Conservation (phyloP, 306 rosid genomes). For the apple (Malus domestica) region DNA sequence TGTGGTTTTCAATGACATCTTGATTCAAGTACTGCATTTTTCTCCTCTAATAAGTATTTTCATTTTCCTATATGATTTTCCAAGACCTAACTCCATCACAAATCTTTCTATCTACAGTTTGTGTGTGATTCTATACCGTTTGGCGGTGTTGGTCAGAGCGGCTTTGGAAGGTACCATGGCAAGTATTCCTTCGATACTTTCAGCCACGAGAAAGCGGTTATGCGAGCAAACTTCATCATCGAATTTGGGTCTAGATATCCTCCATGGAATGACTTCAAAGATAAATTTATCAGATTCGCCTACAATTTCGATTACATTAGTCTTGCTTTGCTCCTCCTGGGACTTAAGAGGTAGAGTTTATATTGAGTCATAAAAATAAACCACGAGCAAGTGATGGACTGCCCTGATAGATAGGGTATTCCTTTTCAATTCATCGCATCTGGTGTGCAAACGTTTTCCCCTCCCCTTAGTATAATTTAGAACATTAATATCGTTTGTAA, state of each 20-base stretch:
- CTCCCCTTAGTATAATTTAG: too few species aligned
- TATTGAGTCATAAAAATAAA: background rate
- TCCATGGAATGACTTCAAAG: constrained; percentile 70
- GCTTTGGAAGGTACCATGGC: constrained; percentile 92
- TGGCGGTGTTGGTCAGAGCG: constrained; percentile 63
- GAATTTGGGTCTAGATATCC: constrained; percentile 86
- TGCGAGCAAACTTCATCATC: constrained; percentile 49
- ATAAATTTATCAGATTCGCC: constrained; percentile 60
- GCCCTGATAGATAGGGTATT: too few species aligned
- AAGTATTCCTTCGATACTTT: constrained; percentile 76
- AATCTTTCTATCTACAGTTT: constrained; percentile 47
- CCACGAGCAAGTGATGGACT: too few species aligned
- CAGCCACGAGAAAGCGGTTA: constrained; percentile 81
- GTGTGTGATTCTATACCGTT: constrained; percentile 44
- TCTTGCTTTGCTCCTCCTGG: constrained; percentile 39
- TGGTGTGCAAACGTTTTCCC: too few species aligned
- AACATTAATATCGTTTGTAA: too few species aligned
- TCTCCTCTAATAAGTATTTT: background rate
- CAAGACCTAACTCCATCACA: background rate
- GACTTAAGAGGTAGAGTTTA: constrained; percentile 30
- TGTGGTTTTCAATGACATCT: constrained; percentile 62
- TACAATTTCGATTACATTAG: constrained; percentile 57
- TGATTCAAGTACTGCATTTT: constrained; percentile 56
- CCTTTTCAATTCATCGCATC: too few species aligned
- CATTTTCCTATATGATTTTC: background rate